These are phyloP conservation scores for Candida ficus DNA, from an alignment of 805 yeast species.

Conservation along the genomic window DNA sequence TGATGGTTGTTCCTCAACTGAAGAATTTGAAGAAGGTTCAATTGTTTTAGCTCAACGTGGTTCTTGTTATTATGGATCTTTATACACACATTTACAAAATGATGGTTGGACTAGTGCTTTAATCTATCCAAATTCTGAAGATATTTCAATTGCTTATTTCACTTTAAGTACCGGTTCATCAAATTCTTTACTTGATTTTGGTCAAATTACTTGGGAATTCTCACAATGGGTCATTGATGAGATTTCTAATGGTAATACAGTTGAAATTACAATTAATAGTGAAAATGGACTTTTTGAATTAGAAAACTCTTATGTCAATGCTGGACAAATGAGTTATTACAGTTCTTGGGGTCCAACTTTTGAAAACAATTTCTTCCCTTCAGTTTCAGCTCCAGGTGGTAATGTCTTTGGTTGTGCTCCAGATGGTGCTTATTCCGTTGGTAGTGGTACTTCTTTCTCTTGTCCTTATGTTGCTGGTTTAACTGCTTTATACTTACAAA, in stretches of 20 bases:
- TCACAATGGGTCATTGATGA: slow-evolving; percentile 10
- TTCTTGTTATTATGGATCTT: slow-evolving; percentile 2
- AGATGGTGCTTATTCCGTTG: slow-evolving; percentile 6
- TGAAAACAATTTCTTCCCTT: slow-evolving; percentile 12
- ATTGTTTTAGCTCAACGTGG: slow-evolving; percentile 7
- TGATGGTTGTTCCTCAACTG: slow-evolving; percentile 7
- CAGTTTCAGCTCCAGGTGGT: slow-evolving; percentile 14
- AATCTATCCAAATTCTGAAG: slow-evolving; percentile 1
- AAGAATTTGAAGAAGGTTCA: not conserved
- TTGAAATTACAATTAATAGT: slow-evolving; percentile 3
- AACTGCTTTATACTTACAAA: slow-evolving; percentile 9
- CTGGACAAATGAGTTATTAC: slow-evolving; percentile 12
- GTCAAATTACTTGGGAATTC: slow-evolving; percentile 8
- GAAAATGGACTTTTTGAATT: slow-evolving; percentile 1
- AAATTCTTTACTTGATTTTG: slow-evolving; percentile 1
- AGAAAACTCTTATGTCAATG: slow-evolving; percentile 1
- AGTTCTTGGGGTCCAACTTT: slow-evolving; percentile 14
- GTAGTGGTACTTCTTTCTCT: slow-evolving; percentile 14
- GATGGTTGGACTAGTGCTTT: slow-evolving; percentile 4
- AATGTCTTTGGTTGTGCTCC: slow-evolving; percentile 8
- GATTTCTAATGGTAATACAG: slow-evolving; percentile 3
- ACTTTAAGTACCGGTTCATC: not conserved
- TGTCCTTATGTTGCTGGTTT: slow-evolving; percentile 17
- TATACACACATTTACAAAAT: not conserved
- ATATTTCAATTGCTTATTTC: not conserved